Evolutionary conservation across 345 rosid genomes (phyloP).

Genomic region (Linum trigynum): DNA sequence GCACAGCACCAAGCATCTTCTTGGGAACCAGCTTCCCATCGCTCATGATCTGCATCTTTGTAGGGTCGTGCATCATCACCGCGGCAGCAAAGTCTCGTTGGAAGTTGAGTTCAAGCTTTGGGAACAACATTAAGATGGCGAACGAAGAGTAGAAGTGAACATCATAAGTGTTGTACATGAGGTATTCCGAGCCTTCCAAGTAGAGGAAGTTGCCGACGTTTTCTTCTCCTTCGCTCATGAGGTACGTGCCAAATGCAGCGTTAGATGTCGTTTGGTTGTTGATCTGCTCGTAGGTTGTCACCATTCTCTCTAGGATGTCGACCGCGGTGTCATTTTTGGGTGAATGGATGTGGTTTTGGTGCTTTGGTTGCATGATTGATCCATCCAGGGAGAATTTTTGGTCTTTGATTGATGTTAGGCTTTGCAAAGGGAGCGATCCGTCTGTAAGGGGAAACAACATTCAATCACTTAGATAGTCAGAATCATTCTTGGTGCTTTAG

Average conservation of each 20-base stretch:
- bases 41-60: slow-evolving; percentile 40
- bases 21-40: slow-evolving; percentile 45
- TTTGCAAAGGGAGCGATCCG: slow-evolving; percentile 1
- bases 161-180: slow-evolving; percentile 71
- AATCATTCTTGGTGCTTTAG: too few species aligned
- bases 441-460: not conserved
- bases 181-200: slow-evolving; percentile 62
- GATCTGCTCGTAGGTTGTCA: slow-evolving; percentile 10
- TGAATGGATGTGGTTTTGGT: not conserved
- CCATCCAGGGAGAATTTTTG: not conserved
- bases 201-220: slow-evolving; percentile 36
- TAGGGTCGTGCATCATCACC: slow-evolving; percentile 60
- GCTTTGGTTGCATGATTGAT: not conserved
- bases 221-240: slow-evolving; percentile 19
- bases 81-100: slow-evolving; percentile 75
- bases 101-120: slow-evolving; percentile 63
- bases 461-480: too few species aligned
- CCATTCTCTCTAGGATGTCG: slow-evolving; percentile 2
- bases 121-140: slow-evolving; percentile 64
- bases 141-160: slow-evolving; percentile 79
- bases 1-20: slow-evolving; percentile 58
- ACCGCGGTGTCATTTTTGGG: not conserved
- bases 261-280: slow-evolving; percentile 8
- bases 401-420: not conserved
- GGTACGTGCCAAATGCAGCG: slow-evolving; percentile 13